Evolutionary conservation across 345 rosid genomes (phyloP).

Genomic region (Arabidopsis thaliana): DNA sequence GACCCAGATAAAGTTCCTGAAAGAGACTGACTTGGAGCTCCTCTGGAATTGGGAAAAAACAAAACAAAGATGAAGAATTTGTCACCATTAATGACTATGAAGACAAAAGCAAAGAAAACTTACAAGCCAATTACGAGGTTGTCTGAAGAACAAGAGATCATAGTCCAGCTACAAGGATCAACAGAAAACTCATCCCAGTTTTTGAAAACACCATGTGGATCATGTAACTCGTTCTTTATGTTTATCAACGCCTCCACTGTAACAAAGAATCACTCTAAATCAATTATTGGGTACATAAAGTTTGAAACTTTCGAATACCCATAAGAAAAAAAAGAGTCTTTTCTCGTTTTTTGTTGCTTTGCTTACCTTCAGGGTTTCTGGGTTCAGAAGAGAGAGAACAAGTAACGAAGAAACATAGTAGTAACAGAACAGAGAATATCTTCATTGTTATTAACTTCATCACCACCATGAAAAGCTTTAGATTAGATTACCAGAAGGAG

Average conservation of each 20-base stretch:
- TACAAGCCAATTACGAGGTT: slow-evolving; percentile 84
- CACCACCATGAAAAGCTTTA: slow-evolving; percentile 45
- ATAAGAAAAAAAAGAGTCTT: background rate
- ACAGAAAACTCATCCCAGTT: slow-evolving; percentile 96
- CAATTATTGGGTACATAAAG: background rate
- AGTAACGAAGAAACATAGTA: slow-evolving; percentile 47
- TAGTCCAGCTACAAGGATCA: slow-evolving; percentile 98
- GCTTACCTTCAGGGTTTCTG: slow-evolving; percentile 85
- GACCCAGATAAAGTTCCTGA: slow-evolving; percentile 80
- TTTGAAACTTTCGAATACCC: background rate
- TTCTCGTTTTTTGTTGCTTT: background rate
- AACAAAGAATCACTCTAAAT: background rate
- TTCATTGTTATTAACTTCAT: slow-evolving; percentile 21
- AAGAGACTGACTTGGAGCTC: slow-evolving; percentile 91
- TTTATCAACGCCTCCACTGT: slow-evolving; percentile 84
- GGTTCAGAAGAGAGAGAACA: slow-evolving; percentile 66
- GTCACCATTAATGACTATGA: slow-evolving; percentile 34
- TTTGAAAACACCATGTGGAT: slow-evolving; percentile 85
- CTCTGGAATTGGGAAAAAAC: slow-evolving; percentile 50
- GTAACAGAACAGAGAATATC: slow-evolving; percentile 38
- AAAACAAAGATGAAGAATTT: background rate
- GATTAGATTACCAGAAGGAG: slow-evolving; percentile 9
- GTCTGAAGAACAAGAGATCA: slow-evolving; percentile 85
- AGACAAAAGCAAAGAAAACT: slow-evolving; percentile 32
- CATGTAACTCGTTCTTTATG: slow-evolving; percentile 59